These are phyloP conservation scores for Lipomyces yarrowii DNA, from an alignment of 1,139 yeast genomes.

Conservation along the genomic window DNA sequence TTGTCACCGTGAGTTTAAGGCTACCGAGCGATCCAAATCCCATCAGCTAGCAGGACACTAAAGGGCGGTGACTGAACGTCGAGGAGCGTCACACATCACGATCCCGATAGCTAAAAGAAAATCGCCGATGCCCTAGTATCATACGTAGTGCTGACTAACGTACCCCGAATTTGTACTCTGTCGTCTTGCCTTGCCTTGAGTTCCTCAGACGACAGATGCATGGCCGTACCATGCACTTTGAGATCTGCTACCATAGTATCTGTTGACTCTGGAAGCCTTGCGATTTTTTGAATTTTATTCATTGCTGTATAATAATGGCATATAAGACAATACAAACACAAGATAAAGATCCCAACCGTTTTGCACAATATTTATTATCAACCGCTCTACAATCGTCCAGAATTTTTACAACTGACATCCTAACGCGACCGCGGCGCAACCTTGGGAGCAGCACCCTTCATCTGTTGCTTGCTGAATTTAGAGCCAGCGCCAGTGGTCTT, in stretches of 20 bases:
- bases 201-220: no score
- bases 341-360: not conserved
- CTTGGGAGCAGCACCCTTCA: conserved; percentile 43
- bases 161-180: no score
- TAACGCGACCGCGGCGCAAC: conserved; percentile 29
- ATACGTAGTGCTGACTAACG: no score
- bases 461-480: conserved; percentile 55
- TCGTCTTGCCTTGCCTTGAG: no score
- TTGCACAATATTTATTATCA: not conserved
- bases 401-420: not conserved
- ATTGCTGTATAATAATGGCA: not conserved
- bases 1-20: not conserved
- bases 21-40: not conserved
- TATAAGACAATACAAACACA: not conserved
- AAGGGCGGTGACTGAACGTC: not conserved
- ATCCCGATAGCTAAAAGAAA: no score
- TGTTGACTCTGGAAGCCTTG: not conserved
- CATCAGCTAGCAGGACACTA: not conserved
- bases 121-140: no score
- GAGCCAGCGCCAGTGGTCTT: conserved; percentile 82
- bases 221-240: not conserved
- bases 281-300: not conserved
- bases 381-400: not conserved
- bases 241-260: not conserved
- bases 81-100: no score